Base-by-base conservation (phyloP, 768 basidiomycete genomes). In the Lepiota brunneoincarnata region DNA sequence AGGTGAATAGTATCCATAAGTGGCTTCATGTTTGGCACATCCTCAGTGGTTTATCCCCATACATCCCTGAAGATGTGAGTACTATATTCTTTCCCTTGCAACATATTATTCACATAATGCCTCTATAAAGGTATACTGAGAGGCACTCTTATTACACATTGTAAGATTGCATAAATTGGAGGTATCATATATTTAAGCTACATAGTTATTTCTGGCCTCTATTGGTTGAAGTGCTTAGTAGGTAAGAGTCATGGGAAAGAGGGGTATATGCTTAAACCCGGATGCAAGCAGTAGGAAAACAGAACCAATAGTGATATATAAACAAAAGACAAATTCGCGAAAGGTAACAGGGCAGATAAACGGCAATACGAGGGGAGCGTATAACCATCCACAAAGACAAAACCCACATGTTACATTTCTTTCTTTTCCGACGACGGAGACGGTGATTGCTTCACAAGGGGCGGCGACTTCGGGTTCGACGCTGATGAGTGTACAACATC, bases 401-500 rank as follows among this genome's bases (percentile, higher is more conserved):
- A 11, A 42, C 14, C 6, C 6, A 20, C 1, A 21, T 43, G n/a
- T 54, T 48, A 60, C 15, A 60, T 53, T 55, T 69, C 66, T 67
- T 74, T 77, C 69, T 75, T 73, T 58, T 79, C 76, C 49, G 72
- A 74, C 17, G 79, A 70, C 14, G 84, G 83, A 17, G 81, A 82
- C n/a, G 81, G 73, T 9, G 78, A 74, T 51, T 75, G 73, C 61
- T 84, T 83, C 10, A 72, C 63, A 6, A n/a, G n/a, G n/a, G 73
- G 71, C 17, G 84, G 78, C 49, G 82, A 80, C 49, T 80, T 74
- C 38, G 78, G 75, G 57, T 69, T 64, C 15, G 74, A 42, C 44
- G 42, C 51, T 45, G 43, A 55, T 49, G 50, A 66, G 56, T 79
- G 75, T 62, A 79, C 76, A 49, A 78, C 74, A 34, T 83, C 81